A percentile compares a stretch with the other conserved stretches of the same genome.
Evolutionary conservation across 495 filamentous ascomycete genomes (phyloP).

Genomic region (Sphaerosporella brunnea): DNA sequence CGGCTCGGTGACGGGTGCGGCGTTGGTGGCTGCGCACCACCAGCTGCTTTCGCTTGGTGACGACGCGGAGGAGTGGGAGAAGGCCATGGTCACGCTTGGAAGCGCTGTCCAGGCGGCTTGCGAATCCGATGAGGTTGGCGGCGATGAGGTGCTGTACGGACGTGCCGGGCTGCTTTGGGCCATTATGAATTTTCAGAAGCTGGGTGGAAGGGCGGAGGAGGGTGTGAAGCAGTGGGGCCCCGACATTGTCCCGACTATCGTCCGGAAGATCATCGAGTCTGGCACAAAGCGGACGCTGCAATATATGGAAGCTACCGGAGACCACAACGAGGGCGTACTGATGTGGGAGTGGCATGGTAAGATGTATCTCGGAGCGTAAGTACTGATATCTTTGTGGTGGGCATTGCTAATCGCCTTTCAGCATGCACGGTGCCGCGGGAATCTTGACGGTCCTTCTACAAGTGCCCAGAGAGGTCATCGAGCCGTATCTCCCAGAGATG

Average conservation of each 20-base stretch:
- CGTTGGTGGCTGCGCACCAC: background rate
- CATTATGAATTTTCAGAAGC: conserved; percentile 27
- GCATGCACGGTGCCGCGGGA: conserved; percentile 21
- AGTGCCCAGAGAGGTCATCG: conserved; percentile 25
- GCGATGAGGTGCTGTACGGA: conserved; percentile 32
- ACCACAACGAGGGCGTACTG: conserved; percentile 27
- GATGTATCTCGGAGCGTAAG: conserved; percentile 32
- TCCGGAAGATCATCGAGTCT: conserved; percentile 28
- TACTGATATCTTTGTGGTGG: conserved; percentile 24
- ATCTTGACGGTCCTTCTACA: conserved; percentile 32
- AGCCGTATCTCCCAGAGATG: conserved; percentile 27
- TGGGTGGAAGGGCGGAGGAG: conserved; percentile 16
- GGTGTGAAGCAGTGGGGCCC: conserved; percentile 15
- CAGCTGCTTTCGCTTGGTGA: conserved; percentile 1
- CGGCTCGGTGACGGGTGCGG: background rate
- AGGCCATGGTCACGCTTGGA: conserved; percentile 3
- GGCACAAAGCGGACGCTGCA: conserved; percentile 28
- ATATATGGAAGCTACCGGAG: conserved; percentile 23
- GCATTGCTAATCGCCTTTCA: conserved; percentile 24
- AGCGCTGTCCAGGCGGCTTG: background rate
- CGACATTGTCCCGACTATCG: conserved; percentile 21
- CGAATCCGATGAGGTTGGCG: conserved; percentile 17
- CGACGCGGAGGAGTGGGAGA: conserved; percentile 4
- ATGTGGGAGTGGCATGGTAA: conserved; percentile 35
- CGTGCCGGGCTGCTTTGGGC: conserved; percentile 32